A percentile compares a stretch with the other conserved stretches of the same genome.
phyloP scores from a whole-genome alignment of 78 protist genomes.

The Dictyostelium capitatum region DNA sequence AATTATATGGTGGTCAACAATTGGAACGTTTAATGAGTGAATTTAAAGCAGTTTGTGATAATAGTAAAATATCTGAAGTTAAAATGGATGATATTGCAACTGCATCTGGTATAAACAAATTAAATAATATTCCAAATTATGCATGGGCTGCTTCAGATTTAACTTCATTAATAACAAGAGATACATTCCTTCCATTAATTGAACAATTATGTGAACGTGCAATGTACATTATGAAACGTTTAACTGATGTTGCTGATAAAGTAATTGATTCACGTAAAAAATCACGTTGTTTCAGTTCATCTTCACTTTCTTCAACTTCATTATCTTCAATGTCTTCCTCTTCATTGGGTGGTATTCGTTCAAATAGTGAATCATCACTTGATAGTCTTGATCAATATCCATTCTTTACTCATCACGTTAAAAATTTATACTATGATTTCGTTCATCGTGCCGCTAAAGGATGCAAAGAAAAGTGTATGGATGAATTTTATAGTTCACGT shows the following conservation, averaged over 20 bases:
- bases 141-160: conserved; percentile 88
- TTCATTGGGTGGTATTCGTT: background rate
- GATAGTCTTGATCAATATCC: conserved; percentile 82
- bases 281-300: background rate
- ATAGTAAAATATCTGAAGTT: conserved; percentile 79
- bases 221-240: conserved; percentile 79
- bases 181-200: conserved; percentile 83
- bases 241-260: conserved; percentile 76
- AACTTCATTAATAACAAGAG: conserved; percentile 73
- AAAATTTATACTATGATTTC: conserved; percentile 71
- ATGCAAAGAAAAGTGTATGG: conserved; percentile 85
- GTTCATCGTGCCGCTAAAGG: conserved; percentile 76
- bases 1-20: conserved; percentile 90
- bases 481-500: conserved; percentile 84
- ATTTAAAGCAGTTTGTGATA: conserved; percentile 88
- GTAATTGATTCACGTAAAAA: conserved; percentile 76
- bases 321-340: background rate
- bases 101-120: conserved; percentile 85
- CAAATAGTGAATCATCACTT: background rate
- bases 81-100: conserved; percentile 86
- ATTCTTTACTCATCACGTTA: conserved; percentile 83
- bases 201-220: conserved; percentile 86
- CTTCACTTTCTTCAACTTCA: background rate
- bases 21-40: conserved; percentile 86
- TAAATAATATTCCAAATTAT: conserved; percentile 86